A percentile compares a stretch with the other conserved stretches of the same genome.
These are phyloP conservation scores for Corynespora cassiicola DNA, from an alignment of 2,329 filamentous ascomycete species.

Conservation along the genomic window DNA sequence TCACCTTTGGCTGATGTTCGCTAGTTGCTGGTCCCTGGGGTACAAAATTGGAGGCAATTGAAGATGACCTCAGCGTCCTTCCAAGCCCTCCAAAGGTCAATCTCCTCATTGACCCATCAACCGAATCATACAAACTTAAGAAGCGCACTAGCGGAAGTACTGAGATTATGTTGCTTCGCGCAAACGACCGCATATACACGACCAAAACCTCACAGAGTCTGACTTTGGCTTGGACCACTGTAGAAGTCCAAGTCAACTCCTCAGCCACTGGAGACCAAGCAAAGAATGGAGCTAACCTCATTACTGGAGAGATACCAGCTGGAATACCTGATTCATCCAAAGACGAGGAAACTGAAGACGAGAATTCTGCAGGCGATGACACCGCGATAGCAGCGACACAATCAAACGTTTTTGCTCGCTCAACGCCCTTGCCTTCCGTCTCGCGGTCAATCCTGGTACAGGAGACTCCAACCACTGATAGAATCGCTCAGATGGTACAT, in stretches of 20 bases:
- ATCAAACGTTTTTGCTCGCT: too few species aligned
- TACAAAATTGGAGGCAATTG: constrained; percentile 33
- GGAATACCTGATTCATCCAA: constrained; percentile 14
- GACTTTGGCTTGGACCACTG: constrained; percentile 20
- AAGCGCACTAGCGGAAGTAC: constrained; percentile 12
- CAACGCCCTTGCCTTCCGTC: constrained; percentile 31
- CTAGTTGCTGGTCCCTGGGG: constrained; percentile 24
- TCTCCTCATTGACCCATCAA: constrained; percentile 5
- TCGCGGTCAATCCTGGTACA: constrained; percentile 36
- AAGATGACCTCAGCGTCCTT: constrained; percentile 20
- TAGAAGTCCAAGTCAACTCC: constrained; percentile 40
- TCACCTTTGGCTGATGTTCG: constrained; percentile 1
- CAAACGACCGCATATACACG: constrained; percentile 30
- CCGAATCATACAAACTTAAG: constrained; percentile 27
- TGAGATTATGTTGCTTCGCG: constrained; percentile 37
- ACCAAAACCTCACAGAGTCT: constrained; percentile 13
- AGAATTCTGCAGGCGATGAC: constrained; percentile 22
- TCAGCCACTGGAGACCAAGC: constrained; percentile 26
- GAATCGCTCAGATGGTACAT: too few species aligned
- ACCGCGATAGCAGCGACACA: constrained; percentile 21
- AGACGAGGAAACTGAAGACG: constrained; percentile 33
- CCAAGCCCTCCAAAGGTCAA: constrained; percentile 13
- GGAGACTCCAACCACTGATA: constrained; percentile 36
- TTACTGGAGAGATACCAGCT: too few species aligned
- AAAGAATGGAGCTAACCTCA: not conserved